Evolutionary conservation across 1,139 yeast genomes (phyloP), one percentile per base, ranked within the genome.

Genomic region (Yamadazyma buinensis): DNA sequence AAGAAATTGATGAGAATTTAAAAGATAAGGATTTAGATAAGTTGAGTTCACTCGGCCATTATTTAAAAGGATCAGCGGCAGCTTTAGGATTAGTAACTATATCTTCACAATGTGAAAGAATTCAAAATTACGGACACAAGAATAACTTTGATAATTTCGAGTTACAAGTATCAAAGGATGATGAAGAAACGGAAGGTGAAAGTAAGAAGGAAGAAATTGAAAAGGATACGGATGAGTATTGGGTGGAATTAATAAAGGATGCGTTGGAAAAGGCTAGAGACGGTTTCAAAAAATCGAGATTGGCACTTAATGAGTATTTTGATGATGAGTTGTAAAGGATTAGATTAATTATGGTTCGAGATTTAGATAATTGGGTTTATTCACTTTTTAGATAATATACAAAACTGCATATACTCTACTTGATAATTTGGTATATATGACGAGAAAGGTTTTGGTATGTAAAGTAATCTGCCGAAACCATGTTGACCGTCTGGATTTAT

Each of bases 1-100:
- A 61, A 29, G 79, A 84, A 45, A 84, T 92, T 58, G 83, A 83
- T 42, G 59, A 61, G 12, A 77, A 80, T 28, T 57, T 87, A 37
- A 45, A 52, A 19, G 40, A 47, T 8, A 57, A 58, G 32, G 72
- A 83, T 51, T 70, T 90, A 40, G 72, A 65, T 26, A 70, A 77
- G 41, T 65, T 92, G 41, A 83, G 92, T 17, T 69, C 79, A 14
- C 65, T 85, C 44, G 98, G 98, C 18, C 98, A 92, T 57, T 92
- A 86, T 56, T 68, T 92, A 42, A 94, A 94, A 57, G 98, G 98
- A 29, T 83, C 95, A 9, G 95, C 97, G 1, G 96, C 97, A 3
- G 94, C 97, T 1, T 67, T 94, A 41, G 98, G 98, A 1, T 70
- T 92, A 38, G 77, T 77, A 29, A 77, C 80, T 44, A 84, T 92